phyloP scores from a whole-genome alignment of 2,329 filamentous ascomycete species.

The Fusarium globosum region DNA sequence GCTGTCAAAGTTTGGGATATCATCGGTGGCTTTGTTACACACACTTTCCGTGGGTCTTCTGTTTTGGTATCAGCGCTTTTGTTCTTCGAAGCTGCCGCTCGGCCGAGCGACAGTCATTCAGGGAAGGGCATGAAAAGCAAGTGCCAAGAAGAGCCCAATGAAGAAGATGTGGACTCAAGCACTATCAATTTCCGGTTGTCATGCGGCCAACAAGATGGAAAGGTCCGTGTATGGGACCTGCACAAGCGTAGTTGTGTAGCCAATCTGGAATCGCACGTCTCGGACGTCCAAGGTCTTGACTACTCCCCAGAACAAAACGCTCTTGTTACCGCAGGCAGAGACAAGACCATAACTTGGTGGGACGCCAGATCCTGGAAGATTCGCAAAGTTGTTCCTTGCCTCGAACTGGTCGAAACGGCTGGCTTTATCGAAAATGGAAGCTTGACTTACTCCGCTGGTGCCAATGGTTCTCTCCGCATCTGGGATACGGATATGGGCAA shows the following conservation, averaged over 20 bases:
- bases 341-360: conserved; percentile 96
- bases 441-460: conserved; percentile 85
- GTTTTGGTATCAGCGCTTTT: conserved; percentile 90
- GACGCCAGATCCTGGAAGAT: conserved; percentile 87
- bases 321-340: conserved; percentile 85
- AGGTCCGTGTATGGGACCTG: conserved; percentile 90
- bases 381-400: conserved; percentile 81
- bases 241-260: conserved; percentile 83
- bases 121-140: conserved; percentile 52
- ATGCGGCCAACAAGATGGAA: conserved; percentile 93
- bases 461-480: conserved; percentile 82
- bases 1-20: conserved; percentile 98
- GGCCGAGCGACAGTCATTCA: conserved; percentile 47
- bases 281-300: conserved; percentile 88
- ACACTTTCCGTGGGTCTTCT: conserved; percentile 93
- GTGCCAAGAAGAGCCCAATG: conserved; percentile 51
- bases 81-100: conserved; percentile 82
- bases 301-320: conserved; percentile 80
- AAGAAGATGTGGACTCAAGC: conserved; percentile 56
- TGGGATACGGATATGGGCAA: conserved; percentile 83
- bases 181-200: conserved; percentile 78
- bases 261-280: conserved; percentile 90
- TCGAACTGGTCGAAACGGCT: conserved; percentile 86
- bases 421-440: conserved; percentile 80
- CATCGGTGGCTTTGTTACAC: conserved; percentile 86